Evolutionary conservation across 1,139 yeast genomes (phyloP).

Genomic region (Geotrichum europaeum): DNA sequence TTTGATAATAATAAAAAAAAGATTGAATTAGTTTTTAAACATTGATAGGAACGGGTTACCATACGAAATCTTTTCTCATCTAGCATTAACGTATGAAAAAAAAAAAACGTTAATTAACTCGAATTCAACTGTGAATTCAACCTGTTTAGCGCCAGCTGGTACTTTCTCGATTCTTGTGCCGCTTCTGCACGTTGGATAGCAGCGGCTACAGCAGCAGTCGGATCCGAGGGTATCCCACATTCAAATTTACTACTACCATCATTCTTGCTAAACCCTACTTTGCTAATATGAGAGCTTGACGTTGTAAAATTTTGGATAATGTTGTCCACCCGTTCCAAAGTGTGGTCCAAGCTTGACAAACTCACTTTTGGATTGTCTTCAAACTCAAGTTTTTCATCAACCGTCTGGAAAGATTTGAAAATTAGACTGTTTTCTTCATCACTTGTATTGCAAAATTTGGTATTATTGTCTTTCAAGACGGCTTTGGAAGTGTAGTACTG

Average conservation of each 20-base stretch:
- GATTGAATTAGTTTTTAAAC: no score
- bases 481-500: background rate
- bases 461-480: background rate
- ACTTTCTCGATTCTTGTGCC: background rate
- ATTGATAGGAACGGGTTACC: no score
- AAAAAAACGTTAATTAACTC: background rate
- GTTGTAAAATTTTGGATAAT: conserved; percentile 3
- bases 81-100: no score
- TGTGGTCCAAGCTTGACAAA: conserved; percentile 5
- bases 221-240: background rate
- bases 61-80: no score
- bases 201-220: background rate
- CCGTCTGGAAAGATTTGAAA: background rate
- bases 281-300: background rate
- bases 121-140: background rate
- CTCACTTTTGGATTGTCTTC: background rate
- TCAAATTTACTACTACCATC: background rate
- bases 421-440: background rate
- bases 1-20: background rate
- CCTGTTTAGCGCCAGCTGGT: background rate
- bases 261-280: background rate
- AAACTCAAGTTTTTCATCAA: background rate
- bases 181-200: background rate
- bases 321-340: conserved; percentile 10
- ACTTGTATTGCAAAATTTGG: background rate